Percentiles rank a stretch among this genome's conserved stretches.
Conservation (phyloP, 225 moss, liverwort and hornwort species). For the Anthoceros angustus region DNA sequence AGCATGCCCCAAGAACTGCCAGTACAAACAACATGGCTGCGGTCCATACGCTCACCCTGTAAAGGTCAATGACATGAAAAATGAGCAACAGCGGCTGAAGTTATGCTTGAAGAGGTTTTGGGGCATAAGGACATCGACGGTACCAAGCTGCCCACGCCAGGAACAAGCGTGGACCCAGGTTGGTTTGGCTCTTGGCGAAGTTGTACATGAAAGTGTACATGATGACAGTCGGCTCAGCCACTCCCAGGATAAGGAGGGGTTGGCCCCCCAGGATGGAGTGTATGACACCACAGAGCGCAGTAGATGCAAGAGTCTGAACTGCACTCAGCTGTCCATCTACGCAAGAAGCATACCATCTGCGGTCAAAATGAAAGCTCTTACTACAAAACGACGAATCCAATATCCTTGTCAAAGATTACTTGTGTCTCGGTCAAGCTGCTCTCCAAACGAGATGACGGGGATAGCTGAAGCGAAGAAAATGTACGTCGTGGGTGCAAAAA, state of each 20-base stretch:
- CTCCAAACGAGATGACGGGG: slow-evolving; percentile 71
- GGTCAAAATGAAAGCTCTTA: too few species aligned
- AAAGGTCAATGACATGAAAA: neutral
- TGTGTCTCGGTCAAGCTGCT: slow-evolving; percentile 76
- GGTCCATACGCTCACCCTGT: slow-evolving; percentile 84
- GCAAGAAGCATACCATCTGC: slow-evolving; percentile 1
- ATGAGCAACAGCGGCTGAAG: too few species aligned
- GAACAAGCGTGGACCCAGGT: slow-evolving; percentile 34
- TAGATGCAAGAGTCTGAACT: slow-evolving; percentile 49
- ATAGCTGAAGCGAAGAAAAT: slow-evolving; percentile 82
- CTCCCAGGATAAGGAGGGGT: slow-evolving; percentile 61
- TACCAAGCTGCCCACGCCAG: slow-evolving; percentile 83
- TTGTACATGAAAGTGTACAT: slow-evolving; percentile 67
- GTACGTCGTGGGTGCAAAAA: slow-evolving; percentile 59
- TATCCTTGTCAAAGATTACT: slow-evolving; percentile 10
- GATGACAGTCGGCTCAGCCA: slow-evolving; percentile 73
- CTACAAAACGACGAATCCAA: too few species aligned
- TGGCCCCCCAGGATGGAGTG: slow-evolving; percentile 63
- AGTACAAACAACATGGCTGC: slow-evolving; percentile 35
- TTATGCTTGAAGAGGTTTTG: too few species aligned
- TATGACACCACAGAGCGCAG: slow-evolving; percentile 58
- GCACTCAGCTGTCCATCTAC: slow-evolving; percentile 56
- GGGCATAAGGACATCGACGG: neutral
- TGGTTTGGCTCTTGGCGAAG: slow-evolving; percentile 27
- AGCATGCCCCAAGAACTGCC: slow-evolving; percentile 61